Conservation (phyloP, 805 yeast genomes). For the Yamadazyma paraphyllophila region DNA sequence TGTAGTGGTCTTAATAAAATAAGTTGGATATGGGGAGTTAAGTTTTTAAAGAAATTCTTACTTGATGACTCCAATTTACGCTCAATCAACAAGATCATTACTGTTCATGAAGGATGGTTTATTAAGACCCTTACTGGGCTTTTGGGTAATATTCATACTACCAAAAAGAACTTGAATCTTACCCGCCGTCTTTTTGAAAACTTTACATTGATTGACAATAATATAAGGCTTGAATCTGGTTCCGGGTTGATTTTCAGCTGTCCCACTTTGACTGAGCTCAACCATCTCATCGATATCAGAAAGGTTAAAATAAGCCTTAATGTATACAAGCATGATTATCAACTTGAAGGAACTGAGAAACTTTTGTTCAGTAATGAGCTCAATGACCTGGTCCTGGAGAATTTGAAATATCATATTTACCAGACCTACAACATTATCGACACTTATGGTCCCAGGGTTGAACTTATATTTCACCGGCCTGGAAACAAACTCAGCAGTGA, state of each 20-base stretch:
- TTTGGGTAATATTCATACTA: conserved; percentile 54
- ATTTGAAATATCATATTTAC: conserved; percentile 37
- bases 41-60: conserved; percentile 55
- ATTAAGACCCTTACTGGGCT: conserved; percentile 74
- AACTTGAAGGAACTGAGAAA: conserved; percentile 35
- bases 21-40: conserved; percentile 68
- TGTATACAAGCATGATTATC: conserved; percentile 67
- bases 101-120: conserved; percentile 92
- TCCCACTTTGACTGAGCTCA: conserved; percentile 49
- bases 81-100: conserved; percentile 57
- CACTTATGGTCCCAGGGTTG: conserved; percentile 41
- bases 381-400: conserved; percentile 2
- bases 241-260: conserved; percentile 39
- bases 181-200: conserved; percentile 27
- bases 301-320: conserved; percentile 70
- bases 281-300: conserved; percentile 69
- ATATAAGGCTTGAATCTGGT: not conserved
- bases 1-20: conserved; percentile 75
- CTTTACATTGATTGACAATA: conserved; percentile 10
- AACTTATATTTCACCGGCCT: conserved; percentile 53
- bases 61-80: conserved; percentile 43
- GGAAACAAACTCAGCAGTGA: conserved; percentile 49
- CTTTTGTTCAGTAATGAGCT: conserved; percentile 8
- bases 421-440: conserved; percentile 50
- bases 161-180: conserved; percentile 28